phyloP scores from a whole-genome alignment of 331 rosid species.

The Saraca asoca region DNA sequence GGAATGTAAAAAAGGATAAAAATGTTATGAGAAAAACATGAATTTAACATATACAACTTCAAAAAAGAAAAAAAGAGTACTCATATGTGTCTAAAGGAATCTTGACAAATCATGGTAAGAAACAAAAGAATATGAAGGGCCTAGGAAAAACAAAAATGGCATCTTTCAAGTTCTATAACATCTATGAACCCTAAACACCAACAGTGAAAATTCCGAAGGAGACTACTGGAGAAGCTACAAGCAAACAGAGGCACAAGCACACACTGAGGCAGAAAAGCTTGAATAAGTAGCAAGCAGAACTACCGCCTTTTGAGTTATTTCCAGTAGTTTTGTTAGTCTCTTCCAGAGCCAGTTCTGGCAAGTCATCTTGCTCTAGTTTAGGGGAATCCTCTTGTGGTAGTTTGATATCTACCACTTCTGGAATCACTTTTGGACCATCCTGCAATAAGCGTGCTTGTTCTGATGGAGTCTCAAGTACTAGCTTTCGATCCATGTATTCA shows the following conservation, averaged over 20 bases:
- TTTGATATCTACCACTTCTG: conserved; percentile 42
- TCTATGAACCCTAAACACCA: not conserved
- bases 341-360: conserved; percentile 34
- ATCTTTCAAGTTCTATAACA: not conserved
- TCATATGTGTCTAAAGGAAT: conserved; percentile 14
- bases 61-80: conserved; percentile 4
- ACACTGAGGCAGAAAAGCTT: conserved; percentile 27
- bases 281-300: conserved; percentile 29
- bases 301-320: conserved; percentile 20
- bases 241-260: not conserved
- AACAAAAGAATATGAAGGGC: conserved; percentile 25
- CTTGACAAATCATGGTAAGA: conserved; percentile 25
- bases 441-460: conserved; percentile 54
- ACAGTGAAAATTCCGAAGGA: conserved; percentile 2
- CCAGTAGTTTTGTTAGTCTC: conserved; percentile 31
- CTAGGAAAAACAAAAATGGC: not conserved
- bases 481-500: conserved; percentile 47
- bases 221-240: not conserved
- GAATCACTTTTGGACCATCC: conserved; percentile 50
- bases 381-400: conserved; percentile 38
- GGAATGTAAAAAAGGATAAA: conserved; percentile 5
- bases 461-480: conserved; percentile 45
- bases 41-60: not conserved
- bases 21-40: conserved; percentile 10
- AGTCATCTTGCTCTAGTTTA: conserved; percentile 41